Base-by-base conservation (phyloP, 495 filamentous ascomycete genomes). In the Endocarpon pusillum region DNA sequence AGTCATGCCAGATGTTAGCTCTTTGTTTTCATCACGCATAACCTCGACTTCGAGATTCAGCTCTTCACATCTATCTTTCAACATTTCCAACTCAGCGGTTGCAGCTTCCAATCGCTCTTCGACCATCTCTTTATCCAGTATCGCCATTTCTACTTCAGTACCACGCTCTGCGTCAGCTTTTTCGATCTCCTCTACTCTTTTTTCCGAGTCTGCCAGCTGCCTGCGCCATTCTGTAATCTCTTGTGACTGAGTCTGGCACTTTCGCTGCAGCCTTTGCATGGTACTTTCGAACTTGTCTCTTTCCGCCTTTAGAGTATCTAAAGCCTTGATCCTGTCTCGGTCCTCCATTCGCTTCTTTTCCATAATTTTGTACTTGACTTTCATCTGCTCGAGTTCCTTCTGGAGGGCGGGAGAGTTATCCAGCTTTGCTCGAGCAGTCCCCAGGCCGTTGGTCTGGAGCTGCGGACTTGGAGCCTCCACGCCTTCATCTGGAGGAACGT, bases 71-170 rank as follows among this genome's bases (percentile, higher is more conserved):
- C 81, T 19, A 63, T 54, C n/a, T n/a, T n/a, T n/a, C n/a, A n/a
- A n/a, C n/a, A n/a, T n/a, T 42, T 78, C 76, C 28, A 92, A 53
- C 3, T 69, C 61, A n/a, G 92, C 81, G 14, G 86, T 62, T 52
- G 96, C 89, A 2, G 69, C 65, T 48, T 79, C 86, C 21, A 76
- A 61, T 12, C 70, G 67, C 41, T 96, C 87, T 52, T 94, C 87
- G 2, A 89, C 91, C 84, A 96, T 94, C 53, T 96, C 87, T 11
- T 83, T 67, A 47, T 97, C 89, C 14, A 97, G 59, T 0, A 78
- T 75, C 12, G 82, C 81, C 58, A 92, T 76, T 59, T 97, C 91
- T 54, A 94, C 57, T 11, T 77, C 62, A 4, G 73, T 67, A 12
- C 94, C 89, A 53, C 89, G 72, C 34, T 94, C 84, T 0, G 75